Percentiles rank a stretch among this genome's conserved stretches.
Evolutionary conservation across 768 basidiomycete genomes (phyloP).

Genomic region (Amanita subjunquillea): DNA sequence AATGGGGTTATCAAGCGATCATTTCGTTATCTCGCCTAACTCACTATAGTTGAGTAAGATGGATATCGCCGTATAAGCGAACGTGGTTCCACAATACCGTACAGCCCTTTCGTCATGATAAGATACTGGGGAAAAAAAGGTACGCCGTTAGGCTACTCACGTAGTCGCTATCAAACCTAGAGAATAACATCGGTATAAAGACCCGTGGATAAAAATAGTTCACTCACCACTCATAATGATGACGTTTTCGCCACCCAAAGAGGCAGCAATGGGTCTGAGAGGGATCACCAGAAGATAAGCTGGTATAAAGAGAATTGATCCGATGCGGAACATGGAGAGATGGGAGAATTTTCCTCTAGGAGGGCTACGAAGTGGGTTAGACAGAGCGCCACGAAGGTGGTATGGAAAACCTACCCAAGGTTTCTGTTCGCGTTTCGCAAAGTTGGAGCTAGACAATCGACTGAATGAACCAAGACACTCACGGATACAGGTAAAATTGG

Average conservation of each 20-base stretch:
- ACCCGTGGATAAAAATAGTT: not conserved
- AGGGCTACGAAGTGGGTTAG: constrained; percentile 34
- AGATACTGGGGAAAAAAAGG: constrained; percentile 4
- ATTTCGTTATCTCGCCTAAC: constrained; percentile 4
- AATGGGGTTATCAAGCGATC: constrained; percentile 2
- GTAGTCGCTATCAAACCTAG: not conserved
- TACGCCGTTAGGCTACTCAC: constrained; percentile 5
- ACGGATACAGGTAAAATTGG: constrained; percentile 89
- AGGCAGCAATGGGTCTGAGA: constrained; percentile 66
- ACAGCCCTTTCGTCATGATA: constrained; percentile 45
- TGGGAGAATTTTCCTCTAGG: constrained; percentile 78
- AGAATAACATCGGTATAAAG: not conserved
- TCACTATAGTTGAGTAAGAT: constrained; percentile 81
- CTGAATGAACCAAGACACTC: constrained; percentile 19
- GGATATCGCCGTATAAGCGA: constrained; percentile 84
- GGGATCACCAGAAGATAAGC: constrained; percentile 74
- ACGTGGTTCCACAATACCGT: constrained; percentile 81
- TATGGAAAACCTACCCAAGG: constrained; percentile 39
- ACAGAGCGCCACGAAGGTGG: not conserved
- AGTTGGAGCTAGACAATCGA: not conserved
- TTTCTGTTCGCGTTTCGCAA: constrained; percentile 29
- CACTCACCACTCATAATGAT: constrained; percentile 72
- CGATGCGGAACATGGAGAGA: constrained; percentile 84
- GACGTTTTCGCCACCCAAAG: constrained; percentile 58
- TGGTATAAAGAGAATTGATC: constrained; percentile 79